These are phyloP conservation scores for Boehmeria nivea DNA, from an alignment of 306 rosid species.

Conservation along the genomic window DNA sequence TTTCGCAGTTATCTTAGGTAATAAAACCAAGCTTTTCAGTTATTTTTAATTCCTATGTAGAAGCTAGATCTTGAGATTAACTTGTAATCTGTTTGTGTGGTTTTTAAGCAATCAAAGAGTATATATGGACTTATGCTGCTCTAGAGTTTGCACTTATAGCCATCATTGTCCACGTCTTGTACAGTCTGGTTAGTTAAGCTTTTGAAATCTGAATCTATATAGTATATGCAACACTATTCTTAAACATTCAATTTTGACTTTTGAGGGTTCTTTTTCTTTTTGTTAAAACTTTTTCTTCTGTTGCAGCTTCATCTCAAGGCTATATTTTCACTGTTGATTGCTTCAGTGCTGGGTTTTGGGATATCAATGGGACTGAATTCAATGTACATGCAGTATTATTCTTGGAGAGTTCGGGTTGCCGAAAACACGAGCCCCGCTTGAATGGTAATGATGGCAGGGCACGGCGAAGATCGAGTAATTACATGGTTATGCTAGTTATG, in stretches of 20 bases:
- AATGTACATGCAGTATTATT: conserved; percentile 45
- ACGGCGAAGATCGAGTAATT: neutral
- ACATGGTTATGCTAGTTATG: neutral
- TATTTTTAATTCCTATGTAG: neutral
- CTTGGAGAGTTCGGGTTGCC: conserved; percentile 63
- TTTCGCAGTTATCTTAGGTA: conserved; percentile 79
- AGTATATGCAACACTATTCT: no score
- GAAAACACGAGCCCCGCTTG: conserved; percentile 47
- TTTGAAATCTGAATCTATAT: conserved; percentile 1
- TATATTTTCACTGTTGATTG: conserved; percentile 62
- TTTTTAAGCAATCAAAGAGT: conserved; percentile 83
- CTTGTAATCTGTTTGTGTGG: conserved; percentile 9
- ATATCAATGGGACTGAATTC: conserved; percentile 69
- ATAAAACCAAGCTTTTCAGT: conserved; percentile 15
- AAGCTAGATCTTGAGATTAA: conserved; percentile 11
- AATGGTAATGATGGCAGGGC: conserved; percentile 10
- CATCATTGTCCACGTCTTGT: conserved; percentile 62
- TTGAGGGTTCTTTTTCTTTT: no score
- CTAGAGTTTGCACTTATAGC: conserved; percentile 95
- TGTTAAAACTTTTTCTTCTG: no score
- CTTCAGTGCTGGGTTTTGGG: conserved; percentile 77
- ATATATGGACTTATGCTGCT: conserved; percentile 95
- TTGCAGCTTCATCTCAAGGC: conserved; percentile 70
- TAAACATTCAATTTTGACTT: no score
- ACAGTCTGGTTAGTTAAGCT: conserved; percentile 51